A percentile compares a stretch with the other conserved stretches of the same genome.
phyloP scores from a whole-genome alignment of 108 stramenopile species.

The Cyclotella cryptica region DNA sequence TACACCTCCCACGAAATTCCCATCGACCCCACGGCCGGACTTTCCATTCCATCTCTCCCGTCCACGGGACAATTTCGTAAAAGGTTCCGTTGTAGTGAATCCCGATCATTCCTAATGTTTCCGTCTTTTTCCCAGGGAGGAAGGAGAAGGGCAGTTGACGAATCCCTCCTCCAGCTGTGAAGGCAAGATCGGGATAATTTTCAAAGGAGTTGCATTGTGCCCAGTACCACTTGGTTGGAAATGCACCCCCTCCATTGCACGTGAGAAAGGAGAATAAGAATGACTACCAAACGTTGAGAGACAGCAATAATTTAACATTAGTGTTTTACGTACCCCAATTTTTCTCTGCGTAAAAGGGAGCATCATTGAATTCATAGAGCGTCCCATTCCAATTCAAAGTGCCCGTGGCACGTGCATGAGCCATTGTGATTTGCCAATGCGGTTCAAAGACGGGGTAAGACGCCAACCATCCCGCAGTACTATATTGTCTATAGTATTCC shows the following conservation, averaged over 20 bases:
- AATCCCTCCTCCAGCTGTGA: conserved; percentile 87
- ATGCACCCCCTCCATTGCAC: conserved; percentile 53
- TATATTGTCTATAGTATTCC: conserved; percentile 58
- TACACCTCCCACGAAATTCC: conserved; percentile 70
- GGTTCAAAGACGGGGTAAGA: conserved; percentile 84
- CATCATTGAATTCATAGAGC: conserved; percentile 70
- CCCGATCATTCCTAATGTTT: conserved; percentile 72
- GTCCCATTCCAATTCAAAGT: conserved; percentile 73
- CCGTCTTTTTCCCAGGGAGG: conserved; percentile 57
- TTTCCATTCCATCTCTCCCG: conserved; percentile 85
- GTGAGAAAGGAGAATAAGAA: background rate
- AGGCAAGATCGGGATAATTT: conserved; percentile 60
- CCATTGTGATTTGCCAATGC: conserved; percentile 91
- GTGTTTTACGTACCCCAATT: conserved; percentile 71
- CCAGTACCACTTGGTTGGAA: conserved; percentile 92
- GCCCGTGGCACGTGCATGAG: conserved; percentile 80
- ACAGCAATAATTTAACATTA: too few species aligned
- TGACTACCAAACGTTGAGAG: too few species aligned
- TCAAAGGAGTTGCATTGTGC: conserved; percentile 89
- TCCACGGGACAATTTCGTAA: conserved; percentile 90
- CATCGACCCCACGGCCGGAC: conserved; percentile 74
- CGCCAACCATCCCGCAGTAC: conserved; percentile 86
- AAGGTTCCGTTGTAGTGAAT: conserved; percentile 82
- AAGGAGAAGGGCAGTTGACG: conserved; percentile 73
- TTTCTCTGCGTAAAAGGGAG: conserved; percentile 92